These are phyloP conservation scores for Linum trigynum DNA, from an alignment of 345 rosid genomes.

Conservation along the genomic window DNA sequence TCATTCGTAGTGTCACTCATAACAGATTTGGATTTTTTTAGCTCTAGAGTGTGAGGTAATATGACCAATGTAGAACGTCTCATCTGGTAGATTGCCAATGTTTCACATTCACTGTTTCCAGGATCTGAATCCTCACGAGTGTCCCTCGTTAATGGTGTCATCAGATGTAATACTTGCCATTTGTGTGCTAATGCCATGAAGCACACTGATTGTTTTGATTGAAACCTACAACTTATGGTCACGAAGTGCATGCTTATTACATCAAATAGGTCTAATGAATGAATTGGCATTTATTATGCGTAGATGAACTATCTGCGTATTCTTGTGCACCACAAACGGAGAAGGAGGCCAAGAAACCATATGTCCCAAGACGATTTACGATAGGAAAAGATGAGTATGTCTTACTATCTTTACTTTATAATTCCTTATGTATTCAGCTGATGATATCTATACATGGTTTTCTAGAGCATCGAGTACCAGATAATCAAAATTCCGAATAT, in stretches of 20 bases:
- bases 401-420: conserved; percentile 3
- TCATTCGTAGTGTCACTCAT: too few species aligned
- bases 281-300: conserved; percentile 6
- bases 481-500: conserved; percentile 1
- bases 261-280: conserved; percentile 5
- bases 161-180: too few species aligned
- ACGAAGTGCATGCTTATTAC: neutral
- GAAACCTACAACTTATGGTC: too few species aligned
- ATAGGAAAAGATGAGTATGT: conserved; percentile 96
- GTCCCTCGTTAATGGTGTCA: too few species aligned
- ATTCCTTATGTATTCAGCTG: conserved; percentile 1
- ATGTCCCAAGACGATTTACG: conserved; percentile 77
- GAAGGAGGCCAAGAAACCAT: conserved; percentile 46
- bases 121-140: too few species aligned
- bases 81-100: too few species aligned
- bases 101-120: too few species aligned
- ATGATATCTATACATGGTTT: neutral
- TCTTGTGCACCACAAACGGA: conserved; percentile 31
- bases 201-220: too few species aligned
- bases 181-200: too few species aligned
- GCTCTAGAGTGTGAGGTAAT: too few species aligned
- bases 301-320: conserved; percentile 48
- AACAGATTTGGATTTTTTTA: too few species aligned
- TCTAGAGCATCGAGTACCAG: neutral
- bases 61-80: too few species aligned